Percentiles rank a stretch among this genome's conserved stretches.
Evolutionary conservation across 306 rosid species (phyloP).

Genomic region (Dryas alaskensis): DNA sequence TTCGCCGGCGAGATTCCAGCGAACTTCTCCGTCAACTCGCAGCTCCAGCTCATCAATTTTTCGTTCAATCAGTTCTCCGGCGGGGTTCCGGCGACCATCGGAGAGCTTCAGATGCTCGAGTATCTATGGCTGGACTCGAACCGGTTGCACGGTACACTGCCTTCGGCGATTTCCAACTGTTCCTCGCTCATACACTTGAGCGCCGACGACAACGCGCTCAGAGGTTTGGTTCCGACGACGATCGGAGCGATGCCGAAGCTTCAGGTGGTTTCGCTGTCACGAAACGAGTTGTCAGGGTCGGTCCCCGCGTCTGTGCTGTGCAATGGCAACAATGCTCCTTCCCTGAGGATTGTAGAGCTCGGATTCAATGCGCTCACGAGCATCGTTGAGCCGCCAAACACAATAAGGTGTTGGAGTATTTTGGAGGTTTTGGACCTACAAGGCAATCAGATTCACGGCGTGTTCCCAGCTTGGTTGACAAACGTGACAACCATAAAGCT

Average conservation of each 20-base stretch:
- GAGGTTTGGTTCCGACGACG: slow-evolving; percentile 64
- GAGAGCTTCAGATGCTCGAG: slow-evolving; percentile 44
- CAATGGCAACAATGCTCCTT: slow-evolving; percentile 28
- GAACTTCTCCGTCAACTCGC: slow-evolving; percentile 45
- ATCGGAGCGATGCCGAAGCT: slow-evolving; percentile 58
- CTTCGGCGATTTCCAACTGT: slow-evolving; percentile 69
- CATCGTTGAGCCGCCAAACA: slow-evolving; percentile 43
- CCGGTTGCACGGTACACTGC: slow-evolving; percentile 52
- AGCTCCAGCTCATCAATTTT: slow-evolving; percentile 55
- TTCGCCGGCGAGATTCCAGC: slow-evolving; percentile 61
- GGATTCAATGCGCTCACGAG: slow-evolving; percentile 73
- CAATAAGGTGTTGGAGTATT: slow-evolving; percentile 30
- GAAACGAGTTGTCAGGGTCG: slow-evolving; percentile 53
- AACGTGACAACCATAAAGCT: slow-evolving; percentile 40
- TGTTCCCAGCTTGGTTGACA: slow-evolving; percentile 66
- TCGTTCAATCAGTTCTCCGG: slow-evolving; percentile 65
- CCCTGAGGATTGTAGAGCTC: slow-evolving; percentile 45
- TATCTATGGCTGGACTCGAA: slow-evolving; percentile 61
- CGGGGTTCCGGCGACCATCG: slow-evolving; percentile 47
- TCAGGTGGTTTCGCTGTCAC: slow-evolving; percentile 59
- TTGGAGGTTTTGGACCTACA: slow-evolving; percentile 58
- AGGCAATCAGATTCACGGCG: slow-evolving; percentile 44
- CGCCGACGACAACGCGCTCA: slow-evolving; percentile 53
- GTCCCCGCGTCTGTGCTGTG: slow-evolving; percentile 62
- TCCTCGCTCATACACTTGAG: slow-evolving; percentile 53